Percentiles rank a stretch among this genome's conserved stretches.
Evolutionary conservation across 2,329 filamentous ascomycete genomes (phyloP).

Genomic region (Zopfia rhizophila): DNA sequence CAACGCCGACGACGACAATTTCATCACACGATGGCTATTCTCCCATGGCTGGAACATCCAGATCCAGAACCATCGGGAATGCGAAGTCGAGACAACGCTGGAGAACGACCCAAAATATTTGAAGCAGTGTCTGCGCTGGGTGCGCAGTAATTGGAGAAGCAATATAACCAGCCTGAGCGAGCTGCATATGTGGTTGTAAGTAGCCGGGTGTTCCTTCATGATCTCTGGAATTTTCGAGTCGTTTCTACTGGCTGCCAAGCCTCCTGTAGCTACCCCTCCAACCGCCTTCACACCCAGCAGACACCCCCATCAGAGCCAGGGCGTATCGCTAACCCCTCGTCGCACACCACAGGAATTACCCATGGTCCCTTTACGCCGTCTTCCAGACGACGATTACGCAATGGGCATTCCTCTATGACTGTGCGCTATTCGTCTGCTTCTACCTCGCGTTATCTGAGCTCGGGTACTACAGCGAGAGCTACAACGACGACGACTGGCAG

Average conservation of each 20-base stretch:
- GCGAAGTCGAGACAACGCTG: constrained; percentile 85
- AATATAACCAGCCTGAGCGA: constrained; percentile 92
- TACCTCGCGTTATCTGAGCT: constrained; percentile 43
- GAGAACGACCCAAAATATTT: constrained; percentile 90
- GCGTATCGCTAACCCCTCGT: constrained; percentile 37
- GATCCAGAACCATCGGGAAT: constrained; percentile 92
- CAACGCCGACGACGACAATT: constrained; percentile 98
- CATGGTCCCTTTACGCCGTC: constrained; percentile 92
- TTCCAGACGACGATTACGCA: constrained; percentile 93
- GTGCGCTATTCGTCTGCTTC: constrained; percentile 51
- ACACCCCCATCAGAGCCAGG: constrained; percentile 15
- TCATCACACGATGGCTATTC: constrained; percentile 95
- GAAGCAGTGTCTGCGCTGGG: constrained; percentile 94
- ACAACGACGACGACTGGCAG: constrained; percentile 33
- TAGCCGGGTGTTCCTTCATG: constrained; percentile 26
- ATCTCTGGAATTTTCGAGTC: constrained; percentile 25
- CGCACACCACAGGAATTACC: constrained; percentile 74
- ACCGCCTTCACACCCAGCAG: constrained; percentile 30
- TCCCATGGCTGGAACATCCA: constrained; percentile 92
- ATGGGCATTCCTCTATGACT: constrained; percentile 82
- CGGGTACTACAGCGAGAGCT: constrained; percentile 35
- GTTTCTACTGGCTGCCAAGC: constrained; percentile 45
- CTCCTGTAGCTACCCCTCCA: constrained; percentile 36
- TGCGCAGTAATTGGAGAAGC: constrained; percentile 96
- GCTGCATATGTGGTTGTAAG: constrained; percentile 87